Percentiles rank a stretch among this genome's conserved stretches.
These are phyloP conservation scores for Saccharomyces hybrid DNA, from an alignment of 1,139 yeast genomes.

Conservation along the genomic window DNA sequence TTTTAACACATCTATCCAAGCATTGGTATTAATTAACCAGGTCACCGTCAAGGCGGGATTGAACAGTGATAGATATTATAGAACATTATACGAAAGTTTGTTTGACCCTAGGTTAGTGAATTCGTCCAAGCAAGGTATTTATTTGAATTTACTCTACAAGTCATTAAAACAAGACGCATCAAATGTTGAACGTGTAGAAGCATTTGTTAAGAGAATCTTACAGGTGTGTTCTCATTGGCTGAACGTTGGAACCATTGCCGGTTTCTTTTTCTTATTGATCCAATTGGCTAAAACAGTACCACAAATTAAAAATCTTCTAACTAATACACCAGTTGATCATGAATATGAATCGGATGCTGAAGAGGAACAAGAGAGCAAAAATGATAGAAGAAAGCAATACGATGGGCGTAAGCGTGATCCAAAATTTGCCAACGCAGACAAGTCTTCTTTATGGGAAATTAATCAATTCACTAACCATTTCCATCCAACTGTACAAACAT, in stretches of 20 bases:
- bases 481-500: conserved; percentile 86
- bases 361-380: conserved; percentile 22
- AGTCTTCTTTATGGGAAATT: conserved; percentile 82
- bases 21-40: conserved; percentile 76
- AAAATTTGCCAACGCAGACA: conserved; percentile 70
- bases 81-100: conserved; percentile 84
- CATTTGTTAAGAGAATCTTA: conserved; percentile 84
- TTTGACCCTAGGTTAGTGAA: conserved; percentile 75
- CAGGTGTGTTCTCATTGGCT: conserved; percentile 84
- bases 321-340: conserved; percentile 37
- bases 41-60: conserved; percentile 53
- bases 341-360: conserved; percentile 33
- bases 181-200: conserved; percentile 61
- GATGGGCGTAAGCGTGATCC: conserved; percentile 94
- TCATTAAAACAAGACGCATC: conserved; percentile 64
- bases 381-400: conserved; percentile 37
- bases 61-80: conserved; percentile 68
- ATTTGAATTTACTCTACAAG: conserved; percentile 76
- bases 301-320: conserved; percentile 43
- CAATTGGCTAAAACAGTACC: conserved; percentile 55
- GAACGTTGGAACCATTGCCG: conserved; percentile 84
- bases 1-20: conserved; percentile 91
- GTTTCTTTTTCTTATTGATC: conserved; percentile 70
- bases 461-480: conserved; percentile 66
- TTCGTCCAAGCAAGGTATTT: conserved; percentile 86